Conservation (phyloP, 495 filamentous ascomycete species). For the Xylaria acuta region DNA sequence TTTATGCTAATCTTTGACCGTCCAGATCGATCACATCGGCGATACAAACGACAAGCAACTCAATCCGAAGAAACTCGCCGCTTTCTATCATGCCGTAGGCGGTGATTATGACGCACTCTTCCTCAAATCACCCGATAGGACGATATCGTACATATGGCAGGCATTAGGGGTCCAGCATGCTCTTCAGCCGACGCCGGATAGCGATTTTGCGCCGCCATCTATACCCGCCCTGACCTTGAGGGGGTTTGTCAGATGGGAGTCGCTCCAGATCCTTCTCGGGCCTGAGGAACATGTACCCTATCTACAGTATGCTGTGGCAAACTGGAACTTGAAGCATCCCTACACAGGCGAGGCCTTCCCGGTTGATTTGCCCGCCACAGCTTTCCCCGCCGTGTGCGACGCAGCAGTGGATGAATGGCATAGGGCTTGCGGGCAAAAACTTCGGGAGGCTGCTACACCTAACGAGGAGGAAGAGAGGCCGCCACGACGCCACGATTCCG, state of each 20-base stretch:
- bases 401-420: conserved; percentile 84
- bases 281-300: conserved; percentile 88
- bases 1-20: not conserved
- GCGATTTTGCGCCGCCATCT: conserved; percentile 75
- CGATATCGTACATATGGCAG: conserved; percentile 90
- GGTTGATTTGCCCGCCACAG: conserved; percentile 71
- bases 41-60: conserved; percentile 68
- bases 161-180: conserved; percentile 87
- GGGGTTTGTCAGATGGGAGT: conserved; percentile 94
- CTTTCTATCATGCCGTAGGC: conserved; percentile 87
- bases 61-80: conserved; percentile 80
- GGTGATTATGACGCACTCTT: conserved; percentile 92
- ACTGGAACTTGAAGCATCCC: conserved; percentile 77
- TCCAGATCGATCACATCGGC: conserved; percentile 67
- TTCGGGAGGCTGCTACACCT: conserved; percentile 54
- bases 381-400: conserved; percentile 79
- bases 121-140: conserved; percentile 71
- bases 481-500: conserved; percentile 28
- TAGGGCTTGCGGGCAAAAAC: conserved; percentile 65
- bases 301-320: conserved; percentile 77
- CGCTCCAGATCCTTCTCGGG: conserved; percentile 85
- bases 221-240: conserved; percentile 81
- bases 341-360: conserved; percentile 77
- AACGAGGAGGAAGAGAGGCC: conserved; percentile 39
- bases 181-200: conserved; percentile 67